These are phyloP conservation scores for Suillus brevipes DNA, from an alignment of 768 basidiomycete species.

Conservation along the genomic window DNA sequence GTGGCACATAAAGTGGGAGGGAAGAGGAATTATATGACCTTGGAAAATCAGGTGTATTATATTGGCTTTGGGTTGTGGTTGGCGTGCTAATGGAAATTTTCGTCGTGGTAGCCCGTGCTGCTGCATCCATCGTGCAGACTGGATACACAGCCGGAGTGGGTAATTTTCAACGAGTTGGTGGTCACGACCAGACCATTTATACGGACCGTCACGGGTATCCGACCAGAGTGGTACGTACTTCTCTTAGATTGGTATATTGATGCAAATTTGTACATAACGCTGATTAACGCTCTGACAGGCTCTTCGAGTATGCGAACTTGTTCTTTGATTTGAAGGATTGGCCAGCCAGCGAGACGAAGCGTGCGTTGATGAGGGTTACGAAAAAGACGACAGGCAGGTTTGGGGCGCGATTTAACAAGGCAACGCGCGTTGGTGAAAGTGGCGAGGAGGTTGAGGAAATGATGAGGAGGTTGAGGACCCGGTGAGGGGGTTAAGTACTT, in stretches of 20 bases:
- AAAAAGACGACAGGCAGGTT: conserved; percentile 54
- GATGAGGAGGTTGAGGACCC: neutral
- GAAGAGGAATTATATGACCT: conserved; percentile 83
- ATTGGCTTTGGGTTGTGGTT: neutral
- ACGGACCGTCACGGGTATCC: conserved; percentile 85
- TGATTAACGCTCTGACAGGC: conserved; percentile 39
- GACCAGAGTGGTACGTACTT: conserved; percentile 77
- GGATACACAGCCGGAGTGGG: conserved; percentile 89
- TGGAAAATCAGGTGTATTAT: conserved; percentile 81
- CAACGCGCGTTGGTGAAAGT: neutral
- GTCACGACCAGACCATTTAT: conserved; percentile 88
- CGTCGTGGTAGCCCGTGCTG: conserved; percentile 16
- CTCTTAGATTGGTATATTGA: conserved; percentile 10
- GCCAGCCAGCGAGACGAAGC: conserved; percentile 70
- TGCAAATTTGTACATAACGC: no score
- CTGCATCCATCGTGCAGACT: conserved; percentile 85
- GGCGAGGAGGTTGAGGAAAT: neutral
- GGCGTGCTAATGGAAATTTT: neutral
- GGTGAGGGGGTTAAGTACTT: neutral
- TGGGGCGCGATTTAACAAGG: conserved; percentile 15
- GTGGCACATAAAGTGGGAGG: conserved; percentile 94
- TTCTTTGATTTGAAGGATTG: conserved; percentile 75
- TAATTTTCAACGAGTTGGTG: conserved; percentile 92
- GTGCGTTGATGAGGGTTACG: conserved; percentile 53
- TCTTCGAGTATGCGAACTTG: conserved; percentile 57